Evolutionary conservation across 345 rosid genomes (phyloP), one percentile per base, ranked within the genome.

Genomic region (Passiflora organensis): DNA sequence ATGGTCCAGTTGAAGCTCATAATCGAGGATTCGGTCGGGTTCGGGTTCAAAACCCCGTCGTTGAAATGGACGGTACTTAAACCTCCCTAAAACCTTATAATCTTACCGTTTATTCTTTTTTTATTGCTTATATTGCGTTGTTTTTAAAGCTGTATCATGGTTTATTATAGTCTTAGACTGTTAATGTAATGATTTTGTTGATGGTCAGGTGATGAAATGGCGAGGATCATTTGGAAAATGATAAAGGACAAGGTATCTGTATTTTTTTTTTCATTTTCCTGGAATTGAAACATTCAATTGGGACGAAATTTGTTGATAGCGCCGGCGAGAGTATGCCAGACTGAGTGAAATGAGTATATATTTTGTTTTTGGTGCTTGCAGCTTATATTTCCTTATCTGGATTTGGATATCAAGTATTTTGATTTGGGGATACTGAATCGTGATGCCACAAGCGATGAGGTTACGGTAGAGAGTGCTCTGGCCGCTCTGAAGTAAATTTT

Each of bases 371-470:
- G 51, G 20, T 70, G 34, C 51, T 70, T 77, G 76, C 79, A 89
- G 96, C 96, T 93, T 58, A 79, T 93, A 73, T 65, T 76, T 51
- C 99, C 99, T 55, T 73, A 78, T 63, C 45, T 93, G 48, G 95
- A 82, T 64, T 68, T 93, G 84, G 99, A 93, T 41, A 75, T 89
- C 20, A 86, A 86, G 72, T 93, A 93, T 69, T 93, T 78, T 44
- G 96, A 93, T 70, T 68, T 93, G 78, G 99, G 99, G 34, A 61
- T 93, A 70, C 57, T 84, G 62, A 93, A 89, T 65, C 96, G 96
- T 0, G 95, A 93, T 64, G 91, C 91, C 18, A 89, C 95, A 4
- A 91, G 81, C 37, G 96, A 93, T 74, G 73, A 70, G 51, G 91
- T 93, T 55, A 89, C 99, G 0, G 65, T 78, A 45, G 87, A 93